Conservation (phyloP, 2,329 filamentous ascomycete species). For the Pyrenochaeta sp. region DNA sequence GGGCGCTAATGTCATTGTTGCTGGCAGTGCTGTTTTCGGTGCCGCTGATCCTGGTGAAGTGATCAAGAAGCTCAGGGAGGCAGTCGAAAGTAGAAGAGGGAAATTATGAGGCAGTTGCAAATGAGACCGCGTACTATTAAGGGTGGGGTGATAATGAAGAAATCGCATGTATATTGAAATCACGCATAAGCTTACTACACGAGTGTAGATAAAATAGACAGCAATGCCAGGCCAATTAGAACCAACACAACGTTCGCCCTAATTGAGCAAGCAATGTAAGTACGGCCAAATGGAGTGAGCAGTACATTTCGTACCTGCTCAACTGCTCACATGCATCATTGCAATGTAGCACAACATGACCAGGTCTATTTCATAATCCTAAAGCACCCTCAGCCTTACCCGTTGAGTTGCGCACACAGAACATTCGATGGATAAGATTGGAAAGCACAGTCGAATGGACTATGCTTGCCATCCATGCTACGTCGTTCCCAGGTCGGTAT, state of each 20-base stretch:
- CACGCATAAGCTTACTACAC: conserved; percentile 5
- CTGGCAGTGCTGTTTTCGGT: conserved; percentile 94
- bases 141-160: neutral
- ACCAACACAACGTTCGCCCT: neutral
- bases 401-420: neutral
- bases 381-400: neutral
- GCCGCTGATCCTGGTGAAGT: conserved; percentile 88
- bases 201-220: conserved; percentile 4
- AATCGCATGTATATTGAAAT: neutral
- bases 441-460: too few relatives aligned
- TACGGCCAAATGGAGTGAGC: neutral
- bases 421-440: too few relatives aligned
- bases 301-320: neutral
- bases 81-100: conserved; percentile 71
- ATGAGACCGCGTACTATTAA: neutral
- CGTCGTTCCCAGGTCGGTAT: too few relatives aligned
- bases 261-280: neutral
- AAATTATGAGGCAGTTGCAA: conserved; percentile 34
- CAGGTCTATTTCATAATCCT: conserved; percentile 1
- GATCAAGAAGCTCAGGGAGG: conserved; percentile 79
- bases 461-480: too few relatives aligned
- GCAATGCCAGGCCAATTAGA: neutral
- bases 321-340: conserved; percentile 15
- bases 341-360: conserved; percentile 11
- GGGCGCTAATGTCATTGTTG: conserved; percentile 97